Evolutionary conservation across 352 stramenopile genomes (phyloP).

Genomic region (Pseudoperonospora humuli): DNA sequence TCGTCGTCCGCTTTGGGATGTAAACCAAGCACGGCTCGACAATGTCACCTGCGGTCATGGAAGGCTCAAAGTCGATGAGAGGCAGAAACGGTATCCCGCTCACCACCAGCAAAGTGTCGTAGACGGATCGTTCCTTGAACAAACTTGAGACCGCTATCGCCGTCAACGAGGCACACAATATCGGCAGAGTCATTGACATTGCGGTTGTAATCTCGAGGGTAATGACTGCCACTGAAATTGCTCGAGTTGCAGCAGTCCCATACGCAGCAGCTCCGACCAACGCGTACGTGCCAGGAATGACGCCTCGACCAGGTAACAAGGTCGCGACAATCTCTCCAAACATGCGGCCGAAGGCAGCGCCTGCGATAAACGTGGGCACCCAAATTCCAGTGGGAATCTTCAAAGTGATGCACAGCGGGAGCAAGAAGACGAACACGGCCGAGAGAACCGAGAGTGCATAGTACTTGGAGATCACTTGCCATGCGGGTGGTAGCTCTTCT

Average conservation of each 20-base stretch:
- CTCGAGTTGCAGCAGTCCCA: slow-evolving; percentile 55
- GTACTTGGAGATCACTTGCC: slow-evolving; percentile 56
- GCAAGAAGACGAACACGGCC: slow-evolving; percentile 44
- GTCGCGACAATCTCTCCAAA: slow-evolving; percentile 55
- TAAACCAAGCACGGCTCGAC: slow-evolving; percentile 66
- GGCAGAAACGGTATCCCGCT: slow-evolving; percentile 77
- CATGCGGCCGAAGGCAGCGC: slow-evolving; percentile 68
- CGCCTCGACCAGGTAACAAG: slow-evolving; percentile 18
- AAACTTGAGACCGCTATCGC: slow-evolving; percentile 59
- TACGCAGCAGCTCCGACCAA: slow-evolving; percentile 74
- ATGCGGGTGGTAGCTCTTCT: slow-evolving; percentile 33
- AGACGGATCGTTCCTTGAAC: slow-evolving; percentile 69
- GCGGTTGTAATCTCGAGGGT: slow-evolving; percentile 79
- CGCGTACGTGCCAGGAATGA: slow-evolving; percentile 62
- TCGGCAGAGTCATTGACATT: slow-evolving; percentile 74
- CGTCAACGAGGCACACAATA: slow-evolving; percentile 65
- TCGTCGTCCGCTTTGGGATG: slow-evolving; percentile 61
- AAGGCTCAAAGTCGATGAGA: slow-evolving; percentile 67
- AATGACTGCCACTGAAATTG: slow-evolving; percentile 80
- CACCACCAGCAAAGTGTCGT: slow-evolving; percentile 73
- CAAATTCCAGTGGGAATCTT: slow-evolving; percentile 77
- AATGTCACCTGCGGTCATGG: slow-evolving; percentile 49
- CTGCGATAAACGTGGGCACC: slow-evolving; percentile 80
- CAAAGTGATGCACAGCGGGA: slow-evolving; percentile 79
- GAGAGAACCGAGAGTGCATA: slow-evolving; percentile 50